Evolutionary conservation across 2,329 filamentous ascomycete genomes (phyloP), one percentile per base, ranked within the genome.

Genomic region (Dactylellina leptospora): DNA sequence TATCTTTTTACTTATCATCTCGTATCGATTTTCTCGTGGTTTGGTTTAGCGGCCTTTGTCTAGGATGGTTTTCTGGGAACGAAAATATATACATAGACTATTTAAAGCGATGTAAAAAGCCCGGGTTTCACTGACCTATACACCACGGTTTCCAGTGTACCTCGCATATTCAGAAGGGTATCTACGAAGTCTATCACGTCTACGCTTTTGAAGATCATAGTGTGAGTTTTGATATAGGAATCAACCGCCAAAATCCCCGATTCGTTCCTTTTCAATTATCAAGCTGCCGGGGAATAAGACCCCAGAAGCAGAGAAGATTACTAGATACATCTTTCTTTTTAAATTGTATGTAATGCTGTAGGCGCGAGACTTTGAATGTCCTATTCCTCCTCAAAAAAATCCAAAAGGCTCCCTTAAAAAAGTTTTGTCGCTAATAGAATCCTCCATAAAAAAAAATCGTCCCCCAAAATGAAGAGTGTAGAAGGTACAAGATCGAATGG

Each of bases 41-140:
- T 20, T 4, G n/a, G 3, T 63, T 71, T 71, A 71, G 66, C 66
- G 66, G 47, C n/a, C 16, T 70, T 56, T 51, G 42, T 40, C 38
- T 30, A 66, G 3, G n/a, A 66, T 44, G 44, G 20, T 33, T 40
- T 16, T 40, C 36, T 40, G 13, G 4, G 36, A n/a, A 40, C 44
- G 13, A 36, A 44, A 40, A 55, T 28, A 58, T 47, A n/a, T 16
- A n/a, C 18, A 63, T 66, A 66, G 61, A 66, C n/a, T 22, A 56
- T 48, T 40, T 58, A 64, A 44, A 66, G 42, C 18, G 47, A 30
- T 44, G 38, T 51, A 44, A 44, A 22, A n/a, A n/a, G 9, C 51
- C 42, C 51, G 18, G 33, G 36, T 42, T 55, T 55, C 22, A n/a
- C 10, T 16, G 38, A 23, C 48, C 28, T 23, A 22, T 4, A 10